Base-by-base conservation (phyloP, 2,329 filamentous ascomycete genomes). In the Aureobasidium melanogenum region DNA sequence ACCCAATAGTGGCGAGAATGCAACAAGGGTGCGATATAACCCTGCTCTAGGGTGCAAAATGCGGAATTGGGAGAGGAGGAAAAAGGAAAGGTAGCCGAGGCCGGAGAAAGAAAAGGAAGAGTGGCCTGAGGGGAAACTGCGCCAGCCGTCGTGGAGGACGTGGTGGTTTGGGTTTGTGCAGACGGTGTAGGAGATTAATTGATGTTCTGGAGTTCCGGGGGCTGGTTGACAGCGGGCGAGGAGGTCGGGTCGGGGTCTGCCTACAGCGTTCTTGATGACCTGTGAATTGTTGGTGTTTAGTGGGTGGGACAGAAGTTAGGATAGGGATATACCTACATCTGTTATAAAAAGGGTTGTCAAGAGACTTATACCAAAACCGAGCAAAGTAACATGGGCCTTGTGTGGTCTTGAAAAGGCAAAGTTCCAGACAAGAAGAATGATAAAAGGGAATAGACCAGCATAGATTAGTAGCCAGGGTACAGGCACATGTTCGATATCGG, bases 221-320 rank as follows among this genome's bases (percentile, higher is more conserved):
- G 72, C 67, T 0, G 94, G 92, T 65, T 88, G 86, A 75, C 94
- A 99, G 39, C 94, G 86, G n/a, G 88, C 85, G 44, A 97, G 84
- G 38, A 97, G 77, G 74, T 97, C 93, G 4, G 93, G 93, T 7
- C 93, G 84, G 32, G 91, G 90, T 12, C 90, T 79, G 9, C 90
- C 90, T 28, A 93, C 88, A 10, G 88, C 83, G 71, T 96, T 96
- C 75, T 99, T 99, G 70, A 97, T 81, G 30, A 93, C 77, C 67
- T 69, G 22, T 22, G 19, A 8, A 5, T 15, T n/a, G 50, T 4
- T 63, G 26, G 8, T 22, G 5, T 1, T 46, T 17, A 46, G 44
- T 47, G 26, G 26, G 15, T 30, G 24, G 9, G 2, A 9, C 10
- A 2, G 19, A 3, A 44, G 22, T 2, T 5, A 22, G 22, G 12